phyloP scores from a whole-genome alignment of 2,329 filamentous ascomycete genomes.

The Plectosphaerella sp. region DNA sequence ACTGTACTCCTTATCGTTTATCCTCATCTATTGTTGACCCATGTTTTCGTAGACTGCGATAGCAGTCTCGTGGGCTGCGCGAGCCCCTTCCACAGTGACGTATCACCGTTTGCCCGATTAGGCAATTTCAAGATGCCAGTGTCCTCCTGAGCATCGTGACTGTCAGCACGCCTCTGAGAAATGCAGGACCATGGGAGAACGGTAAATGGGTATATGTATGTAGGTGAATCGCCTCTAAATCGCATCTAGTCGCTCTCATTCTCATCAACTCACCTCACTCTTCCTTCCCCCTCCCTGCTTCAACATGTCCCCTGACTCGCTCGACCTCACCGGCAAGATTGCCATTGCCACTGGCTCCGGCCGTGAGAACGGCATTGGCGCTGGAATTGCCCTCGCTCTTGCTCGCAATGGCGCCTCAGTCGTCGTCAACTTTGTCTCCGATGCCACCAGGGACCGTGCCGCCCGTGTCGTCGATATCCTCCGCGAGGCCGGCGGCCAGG shows the following conservation, averaged over 20 bases:
- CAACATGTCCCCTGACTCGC: constrained; percentile 17
- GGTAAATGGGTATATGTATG: not conserved
- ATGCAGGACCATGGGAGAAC: not conserved
- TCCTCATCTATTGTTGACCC: too few species aligned
- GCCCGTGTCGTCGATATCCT: constrained; percentile 18
- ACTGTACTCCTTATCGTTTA: too few species aligned
- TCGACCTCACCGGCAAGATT: constrained; percentile 33
- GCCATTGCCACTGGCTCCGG: constrained; percentile 42
- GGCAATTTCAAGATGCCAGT: not conserved
- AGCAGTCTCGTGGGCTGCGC: too few species aligned
- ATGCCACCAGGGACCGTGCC: constrained; percentile 22
- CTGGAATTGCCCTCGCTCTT: constrained; percentile 32
- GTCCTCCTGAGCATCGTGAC: not conserved
- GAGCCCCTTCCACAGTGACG: not conserved
- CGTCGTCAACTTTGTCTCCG: constrained; percentile 33
- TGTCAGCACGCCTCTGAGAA: not conserved
- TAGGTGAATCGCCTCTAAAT: not conserved
- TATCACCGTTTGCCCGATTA: constrained; percentile 7
- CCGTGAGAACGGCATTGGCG: constrained; percentile 37
- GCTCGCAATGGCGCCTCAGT: constrained; percentile 36
- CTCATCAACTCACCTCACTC: not conserved
- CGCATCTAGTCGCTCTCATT: not conserved
- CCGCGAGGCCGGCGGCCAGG: constrained; percentile 18
- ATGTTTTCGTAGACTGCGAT: too few species aligned
- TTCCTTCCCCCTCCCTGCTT: not conserved